phyloP scores from a whole-genome alignment of 495 filamentous ascomycete species.

The Tuber brumale region DNA sequence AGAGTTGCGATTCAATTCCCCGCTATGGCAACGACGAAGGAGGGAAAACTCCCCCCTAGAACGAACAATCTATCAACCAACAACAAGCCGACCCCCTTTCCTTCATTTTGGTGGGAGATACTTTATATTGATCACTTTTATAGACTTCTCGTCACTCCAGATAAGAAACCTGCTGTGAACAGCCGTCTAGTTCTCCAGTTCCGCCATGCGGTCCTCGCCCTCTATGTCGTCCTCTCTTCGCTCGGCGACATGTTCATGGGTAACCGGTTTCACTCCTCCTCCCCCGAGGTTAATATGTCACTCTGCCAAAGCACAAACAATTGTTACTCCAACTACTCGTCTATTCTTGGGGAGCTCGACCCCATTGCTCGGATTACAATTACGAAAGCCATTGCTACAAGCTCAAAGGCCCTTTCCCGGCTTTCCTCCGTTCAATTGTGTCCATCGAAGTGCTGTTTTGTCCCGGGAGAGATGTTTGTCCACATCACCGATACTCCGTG shows the following conservation, averaged over 20 bases:
- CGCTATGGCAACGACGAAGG: background rate
- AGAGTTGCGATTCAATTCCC: background rate
- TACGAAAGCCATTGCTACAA: background rate
- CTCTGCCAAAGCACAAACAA: background rate
- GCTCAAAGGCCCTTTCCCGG: conserved; percentile 4
- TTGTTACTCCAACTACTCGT: background rate
- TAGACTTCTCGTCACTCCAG: background rate
- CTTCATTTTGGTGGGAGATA: background rate
- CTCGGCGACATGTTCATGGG: background rate
- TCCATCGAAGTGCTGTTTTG: conserved; percentile 6
- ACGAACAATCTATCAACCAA: background rate
- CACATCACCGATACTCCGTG: conserved; percentile 23
- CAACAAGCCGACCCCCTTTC: background rate
- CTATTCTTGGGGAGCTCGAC: background rate
- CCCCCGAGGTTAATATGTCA: background rate
- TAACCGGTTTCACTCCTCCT: background rate
- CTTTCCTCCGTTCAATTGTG: conserved; percentile 9
- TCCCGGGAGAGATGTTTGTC: conserved; percentile 13
- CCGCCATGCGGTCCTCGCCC: conserved; percentile 1
- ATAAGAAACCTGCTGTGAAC: background rate
- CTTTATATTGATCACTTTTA: background rate
- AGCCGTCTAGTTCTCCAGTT: background rate
- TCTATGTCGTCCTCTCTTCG: conserved; percentile 3
- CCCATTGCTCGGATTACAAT: background rate
- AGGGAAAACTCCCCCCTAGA: background rate